Base-by-base conservation (phyloP, 225 moss, liverwort and hornwort species). In the Sphagnum tenellum region DNA sequence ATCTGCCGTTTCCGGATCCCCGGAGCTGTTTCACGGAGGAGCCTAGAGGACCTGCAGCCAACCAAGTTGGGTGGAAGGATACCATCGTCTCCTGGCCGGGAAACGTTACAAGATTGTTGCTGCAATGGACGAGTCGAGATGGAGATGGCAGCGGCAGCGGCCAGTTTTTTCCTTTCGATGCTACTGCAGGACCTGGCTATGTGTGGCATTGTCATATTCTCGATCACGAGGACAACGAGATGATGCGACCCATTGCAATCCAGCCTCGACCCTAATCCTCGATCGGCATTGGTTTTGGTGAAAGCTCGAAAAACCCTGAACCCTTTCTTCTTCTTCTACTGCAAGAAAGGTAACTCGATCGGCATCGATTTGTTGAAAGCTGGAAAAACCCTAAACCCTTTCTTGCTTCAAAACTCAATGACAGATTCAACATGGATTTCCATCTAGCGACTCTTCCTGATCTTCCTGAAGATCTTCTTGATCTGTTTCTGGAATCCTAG, bases 131-230 rank as follows among this genome's bases (percentile, higher is more conserved):
- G 2, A 60, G 66, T 12, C 66, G 62, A 45, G 29, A 60, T 3
- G 29, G 29, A 29, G 29, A 29, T 29, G 29, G 29, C 29, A 29
- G 62, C 14, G n/a, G n/a, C n/a, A 62, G 62, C 14, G 53, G 60
- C 7, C 8, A 45, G n/a, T 6, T 5, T 52, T 75, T 75, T 46
- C 10, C 55, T 3, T 75, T 75, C 56, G 75, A 75, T 47, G 66
- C 75, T 12, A 70, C 70, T 48, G 65, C 59, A 8, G 70, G 70
- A 6, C 75, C 75, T 13, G 75, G 75, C 4, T 75, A 75, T 14
- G 70, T 75, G 0, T 75, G 75, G 75, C 75, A 75, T 49, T 75
- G 75, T 48, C 75, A 75, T 9, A 70, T 75, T 56, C 66, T 75
- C 0, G 75, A 75, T 57, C 75, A 75, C 57, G 75, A 75, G 49